Evolutionary conservation across 1,139 yeast genomes (phyloP), one percentile per base, ranked within the genome.

Genomic region (Scheffersomyces insectosa): DNA sequence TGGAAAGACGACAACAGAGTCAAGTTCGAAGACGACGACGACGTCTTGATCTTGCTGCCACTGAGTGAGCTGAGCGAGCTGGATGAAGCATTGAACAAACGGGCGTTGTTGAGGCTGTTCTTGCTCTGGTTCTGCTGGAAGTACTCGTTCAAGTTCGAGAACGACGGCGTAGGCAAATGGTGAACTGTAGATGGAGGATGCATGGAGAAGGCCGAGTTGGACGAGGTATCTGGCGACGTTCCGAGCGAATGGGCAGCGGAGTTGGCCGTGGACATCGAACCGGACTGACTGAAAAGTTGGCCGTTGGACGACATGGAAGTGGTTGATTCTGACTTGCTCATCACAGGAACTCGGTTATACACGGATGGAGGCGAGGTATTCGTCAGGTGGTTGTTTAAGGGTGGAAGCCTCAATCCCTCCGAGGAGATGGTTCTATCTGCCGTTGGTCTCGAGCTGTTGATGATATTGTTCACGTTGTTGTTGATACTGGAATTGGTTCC

Each of bases 61-160:
- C 59, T 56, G 13, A 67, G 54, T n/a, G 69, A 62, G 28, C 56
- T 49, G 28, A 64, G 55, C 36, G 66, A 60, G 16, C 56, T 55
- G 13, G 65, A 57, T 13, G 62, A 57, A 3, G 66, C 60, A 42
- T 56, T 60, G 40, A 60, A 59, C 33, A 57, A 47, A 14, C 58
- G 50, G 43, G 47, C 52, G 43, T 36, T 42, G 33, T 47, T 58
- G 31, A 41, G 31, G 33, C 42, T 38, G 36, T 36, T 44, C 45
- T 59, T 59, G 43, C 52, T 54, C 42, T 57, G 51, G 39, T 49
- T 49, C 30, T 50, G 52, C 33, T 48, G 62, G 50, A 66, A 66
- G 45, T 65, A 65, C 33, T 68, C 73, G 44, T 63, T 63, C 46
- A 68, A 55, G 47, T 66, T 68, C 25, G 63, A 57, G 25, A 67